phyloP scores from a whole-genome alignment of 1,139 yeast genomes.

The Groenewaldozyma auringiensis region DNA sequence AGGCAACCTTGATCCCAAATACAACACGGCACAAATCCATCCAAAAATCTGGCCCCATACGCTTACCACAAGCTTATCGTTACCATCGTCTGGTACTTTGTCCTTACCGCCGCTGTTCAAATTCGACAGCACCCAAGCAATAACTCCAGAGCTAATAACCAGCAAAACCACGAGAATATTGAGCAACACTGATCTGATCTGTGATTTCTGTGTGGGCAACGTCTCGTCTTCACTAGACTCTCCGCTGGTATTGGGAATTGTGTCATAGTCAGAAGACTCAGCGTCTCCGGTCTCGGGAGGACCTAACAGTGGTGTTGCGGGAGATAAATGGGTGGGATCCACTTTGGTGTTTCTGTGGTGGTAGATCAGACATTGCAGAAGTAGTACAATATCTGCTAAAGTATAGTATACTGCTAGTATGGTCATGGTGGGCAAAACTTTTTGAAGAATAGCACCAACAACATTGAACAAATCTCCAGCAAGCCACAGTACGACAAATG shows the following conservation, averaged over 20 bases:
- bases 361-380: slow-evolving; percentile 74
- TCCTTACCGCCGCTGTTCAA: slow-evolving; percentile 18
- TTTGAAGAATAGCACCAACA: slow-evolving; percentile 79
- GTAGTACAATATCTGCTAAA: slow-evolving; percentile 73
- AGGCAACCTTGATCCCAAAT: slow-evolving; percentile 83
- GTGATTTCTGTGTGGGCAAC: slow-evolving; percentile 7
- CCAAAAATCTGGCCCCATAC: slow-evolving; percentile 83
- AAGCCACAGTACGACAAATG: slow-evolving; percentile 80
- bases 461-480: slow-evolving; percentile 90
- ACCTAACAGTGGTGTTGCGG: slow-evolving; percentile 76
- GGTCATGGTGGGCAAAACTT: slow-evolving; percentile 87
- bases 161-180: slow-evolving; percentile 59
- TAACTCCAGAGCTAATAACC: slow-evolving; percentile 67
- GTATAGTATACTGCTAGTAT: slow-evolving; percentile 87
- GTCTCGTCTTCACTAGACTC: not conserved
- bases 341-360: slow-evolving; percentile 41
- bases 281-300: slow-evolving; percentile 10
- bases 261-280: not conserved
- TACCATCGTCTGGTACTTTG: slow-evolving; percentile 23
- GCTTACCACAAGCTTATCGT: slow-evolving; percentile 44
- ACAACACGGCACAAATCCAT: slow-evolving; percentile 80
- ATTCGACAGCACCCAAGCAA: slow-evolving; percentile 73
- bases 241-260: not conserved
- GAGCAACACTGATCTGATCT: slow-evolving; percentile 31
- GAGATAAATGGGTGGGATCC: slow-evolving; percentile 75